A percentile compares a stretch with the other conserved stretches of the same genome.
Conservation (phyloP, 192 early-diverging fungal species). For the Podila verticillata region DNA sequence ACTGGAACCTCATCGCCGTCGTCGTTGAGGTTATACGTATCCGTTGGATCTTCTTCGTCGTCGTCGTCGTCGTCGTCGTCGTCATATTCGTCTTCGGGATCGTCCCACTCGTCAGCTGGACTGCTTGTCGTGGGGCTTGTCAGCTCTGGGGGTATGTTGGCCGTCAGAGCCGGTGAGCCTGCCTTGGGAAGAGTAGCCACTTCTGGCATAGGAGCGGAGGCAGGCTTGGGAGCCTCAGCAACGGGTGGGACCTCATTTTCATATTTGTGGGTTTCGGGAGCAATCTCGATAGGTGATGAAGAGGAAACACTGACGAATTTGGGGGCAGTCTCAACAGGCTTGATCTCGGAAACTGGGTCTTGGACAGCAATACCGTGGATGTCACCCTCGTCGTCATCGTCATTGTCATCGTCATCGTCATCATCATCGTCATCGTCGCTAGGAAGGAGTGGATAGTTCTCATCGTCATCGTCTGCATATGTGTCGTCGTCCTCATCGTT, state of each 20-base stretch:
- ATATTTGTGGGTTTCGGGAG: too few species aligned
- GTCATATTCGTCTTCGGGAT: not conserved
- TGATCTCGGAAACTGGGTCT: too few species aligned
- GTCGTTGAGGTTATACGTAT: not conserved
- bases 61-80: not conserved
- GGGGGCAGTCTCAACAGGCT: too few species aligned
- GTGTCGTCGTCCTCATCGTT: not conserved
- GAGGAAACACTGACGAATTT: too few species aligned
- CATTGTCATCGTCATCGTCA: not conserved
- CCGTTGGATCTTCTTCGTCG: not conserved
- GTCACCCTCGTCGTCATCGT: slow-evolving; percentile 5
- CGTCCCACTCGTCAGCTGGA: not conserved
- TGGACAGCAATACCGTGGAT: not conserved
- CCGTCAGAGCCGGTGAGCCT: not conserved
- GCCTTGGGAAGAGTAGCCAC: too few species aligned
- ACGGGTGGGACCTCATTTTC: too few species aligned
- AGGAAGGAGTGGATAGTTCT: too few species aligned
- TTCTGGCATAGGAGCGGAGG: too few species aligned
- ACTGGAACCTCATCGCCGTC: not conserved
- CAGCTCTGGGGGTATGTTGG: not conserved
- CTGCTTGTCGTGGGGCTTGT: not conserved
- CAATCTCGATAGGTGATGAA: too few species aligned
- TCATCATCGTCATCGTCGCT: slow-evolving; percentile 5
- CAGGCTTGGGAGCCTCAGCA: too few species aligned
- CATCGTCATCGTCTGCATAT: not conserved